These are phyloP conservation scores for Fusarium sp. DNA, from an alignment of 2,329 filamentous ascomycete species.

Conservation along the genomic window DNA sequence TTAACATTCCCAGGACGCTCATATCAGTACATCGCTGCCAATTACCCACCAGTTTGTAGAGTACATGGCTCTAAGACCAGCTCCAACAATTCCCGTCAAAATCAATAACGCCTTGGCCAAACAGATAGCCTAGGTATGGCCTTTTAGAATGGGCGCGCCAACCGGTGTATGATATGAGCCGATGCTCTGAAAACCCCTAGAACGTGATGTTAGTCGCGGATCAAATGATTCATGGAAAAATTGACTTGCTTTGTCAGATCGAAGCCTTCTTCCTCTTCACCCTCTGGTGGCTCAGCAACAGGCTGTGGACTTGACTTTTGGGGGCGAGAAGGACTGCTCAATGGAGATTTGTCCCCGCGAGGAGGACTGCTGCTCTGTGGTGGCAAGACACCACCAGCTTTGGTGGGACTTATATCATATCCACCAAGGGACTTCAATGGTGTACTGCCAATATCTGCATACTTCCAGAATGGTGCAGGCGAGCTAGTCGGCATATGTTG, in stretches of 20 bases:
- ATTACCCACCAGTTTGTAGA: conserved; percentile 3
- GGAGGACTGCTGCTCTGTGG: conserved; percentile 69
- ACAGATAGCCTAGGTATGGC: conserved; percentile 41
- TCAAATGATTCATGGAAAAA: background rate
- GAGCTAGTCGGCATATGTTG: conserved; percentile 88
- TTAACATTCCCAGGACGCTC: conserved; percentile 15
- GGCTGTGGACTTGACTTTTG: conserved; percentile 46
- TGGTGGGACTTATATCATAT: conserved; percentile 69
- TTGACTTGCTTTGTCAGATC: conserved; percentile 66
- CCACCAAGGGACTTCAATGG: conserved; percentile 62
- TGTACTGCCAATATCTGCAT: conserved; percentile 78
- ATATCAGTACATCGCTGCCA: background rate
- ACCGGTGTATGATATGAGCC: conserved; percentile 68
- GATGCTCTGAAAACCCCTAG: conserved; percentile 71
- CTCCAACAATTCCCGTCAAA: conserved; percentile 5
- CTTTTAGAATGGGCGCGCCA: conserved; percentile 55
- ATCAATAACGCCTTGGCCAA: conserved; percentile 16
- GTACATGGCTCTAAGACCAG: conserved; percentile 15
- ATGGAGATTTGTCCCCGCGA: conserved; percentile 59
- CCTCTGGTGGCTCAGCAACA: conserved; percentile 46
- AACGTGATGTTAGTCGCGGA: conserved; percentile 17
- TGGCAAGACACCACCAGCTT: conserved; percentile 53
- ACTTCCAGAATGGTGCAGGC: conserved; percentile 89
- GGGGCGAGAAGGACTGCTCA: conserved; percentile 60
- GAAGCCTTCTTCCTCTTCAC: conserved; percentile 62